Evolutionary conservation across 2,329 filamentous ascomycete species (phyloP), one percentile per base, ranked within the genome.

Genomic region (Celoporthe dispersa): DNA sequence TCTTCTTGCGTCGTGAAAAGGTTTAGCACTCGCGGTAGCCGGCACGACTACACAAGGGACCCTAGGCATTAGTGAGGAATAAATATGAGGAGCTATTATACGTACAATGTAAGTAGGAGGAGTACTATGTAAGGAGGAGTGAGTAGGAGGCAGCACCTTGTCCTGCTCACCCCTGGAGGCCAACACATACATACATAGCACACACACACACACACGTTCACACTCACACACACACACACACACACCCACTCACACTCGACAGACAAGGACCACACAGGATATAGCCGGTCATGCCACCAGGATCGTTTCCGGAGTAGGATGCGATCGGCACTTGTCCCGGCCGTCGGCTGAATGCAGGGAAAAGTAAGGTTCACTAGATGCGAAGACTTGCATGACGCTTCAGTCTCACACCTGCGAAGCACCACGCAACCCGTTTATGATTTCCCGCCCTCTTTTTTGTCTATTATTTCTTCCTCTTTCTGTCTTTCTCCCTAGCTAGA

Each of bases 271-370:
- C 37, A 39, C 37, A 39, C 37, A 39, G 37, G 37, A 39, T 39
- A 9, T 39, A 35, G 7, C 48, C 12, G 28, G 25, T 31, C 53
- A 57, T 28, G 53, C 53, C 25, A 48, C 44, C 19, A n/a, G 7
- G 44, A n/a, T 48, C n/a, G 3, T 28, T 31, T 31, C 53, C 53
- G 53, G 53, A 31, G 53, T 31, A 31, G 53, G 53, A 57, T 57
- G 53, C 53, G 53, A 57, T 57, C 53, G 53, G 53, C 53, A 57
- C 28, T 19, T 57, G 51, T 28, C 12, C n/a, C 51, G 53, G 25
- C 53, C 25, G 28, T 57, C 28, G 53, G 53, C 25, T 57, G 25
- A 57, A 57, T 33, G 53, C 25, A 57, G 53, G 12, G 12, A 8
- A n/a, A 25, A 31, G 28, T 57, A 57, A 16, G 6, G 25, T 57